These are phyloP conservation scores for Ceratobasidium papillatum DNA, from an alignment of 1,284 basidiomycete genomes.

Conservation along the genomic window DNA sequence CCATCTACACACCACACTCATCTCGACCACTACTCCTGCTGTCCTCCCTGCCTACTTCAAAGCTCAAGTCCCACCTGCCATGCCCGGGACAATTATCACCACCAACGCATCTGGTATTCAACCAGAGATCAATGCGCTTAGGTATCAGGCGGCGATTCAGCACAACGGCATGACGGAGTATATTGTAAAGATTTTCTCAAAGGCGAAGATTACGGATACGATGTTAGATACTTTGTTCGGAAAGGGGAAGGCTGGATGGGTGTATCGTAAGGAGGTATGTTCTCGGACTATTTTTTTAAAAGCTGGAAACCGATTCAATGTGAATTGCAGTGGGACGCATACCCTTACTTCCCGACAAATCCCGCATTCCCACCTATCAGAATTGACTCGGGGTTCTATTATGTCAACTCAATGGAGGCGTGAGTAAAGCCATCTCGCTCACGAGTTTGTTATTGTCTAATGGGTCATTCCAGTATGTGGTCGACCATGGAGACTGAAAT, in stretches of 20 bases:
- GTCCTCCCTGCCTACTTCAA: conserved; percentile 80
- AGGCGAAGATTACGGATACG: conserved; percentile 67
- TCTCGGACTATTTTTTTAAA: too few relatives aligned
- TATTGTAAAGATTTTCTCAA: conserved; percentile 89
- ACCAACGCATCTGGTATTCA: conserved; percentile 64
- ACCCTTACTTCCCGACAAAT: too few relatives aligned
- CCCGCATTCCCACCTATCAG: too few relatives aligned
- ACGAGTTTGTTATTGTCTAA: too few relatives aligned
- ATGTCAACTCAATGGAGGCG: too few relatives aligned
- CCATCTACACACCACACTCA: conserved; percentile 86
- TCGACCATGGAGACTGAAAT: too few relatives aligned
- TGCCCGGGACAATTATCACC: conserved; percentile 79
- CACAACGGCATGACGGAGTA: conserved; percentile 58
- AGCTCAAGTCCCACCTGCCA: conserved; percentile 56
- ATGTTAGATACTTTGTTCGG: conserved; percentile 73
- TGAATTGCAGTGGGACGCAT: too few relatives aligned
- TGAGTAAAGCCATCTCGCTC: too few relatives aligned
- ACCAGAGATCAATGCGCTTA: conserved; percentile 88
- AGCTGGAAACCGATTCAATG: too few relatives aligned
- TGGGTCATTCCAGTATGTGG: too few relatives aligned
- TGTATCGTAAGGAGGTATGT: conserved; percentile 74
- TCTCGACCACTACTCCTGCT: conserved; percentile 75
- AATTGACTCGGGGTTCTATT: too few relatives aligned
- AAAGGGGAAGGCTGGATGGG: conserved; percentile 76
- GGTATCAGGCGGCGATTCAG: conserved; percentile 72